Percentiles rank a stretch among this genome's conserved stretches.
Evolutionary conservation across 2,329 filamentous ascomycete species (phyloP).

Genomic region (Ophiobolus disseminans): DNA sequence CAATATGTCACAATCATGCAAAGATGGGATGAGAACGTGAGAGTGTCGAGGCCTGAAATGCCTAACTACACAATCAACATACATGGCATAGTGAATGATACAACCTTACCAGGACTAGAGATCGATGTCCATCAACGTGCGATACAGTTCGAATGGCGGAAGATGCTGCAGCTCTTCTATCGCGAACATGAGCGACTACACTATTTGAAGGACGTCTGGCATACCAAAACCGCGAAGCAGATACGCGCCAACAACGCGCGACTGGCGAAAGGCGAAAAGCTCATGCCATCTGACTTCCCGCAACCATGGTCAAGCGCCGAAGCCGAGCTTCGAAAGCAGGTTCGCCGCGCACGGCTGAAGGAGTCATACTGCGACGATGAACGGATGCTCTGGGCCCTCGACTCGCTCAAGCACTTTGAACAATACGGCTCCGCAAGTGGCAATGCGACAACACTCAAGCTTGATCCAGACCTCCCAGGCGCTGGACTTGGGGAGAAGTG

Average conservation of each 20-base stretch:
- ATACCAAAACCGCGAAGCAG: slow-evolving; percentile 9
- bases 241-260: slow-evolving; percentile 18
- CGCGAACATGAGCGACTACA: slow-evolving; percentile 33
- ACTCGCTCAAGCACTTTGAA: slow-evolving; percentile 34
- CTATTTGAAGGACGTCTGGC: slow-evolving; percentile 15
- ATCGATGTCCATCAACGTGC: slow-evolving; percentile 27
- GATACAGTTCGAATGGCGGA: slow-evolving; percentile 37
- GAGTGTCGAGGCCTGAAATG: slow-evolving; percentile 31
- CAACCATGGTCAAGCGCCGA: slow-evolving; percentile 17
- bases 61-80: slow-evolving; percentile 43
- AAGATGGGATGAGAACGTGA: slow-evolving; percentile 38
- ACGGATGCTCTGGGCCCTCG: slow-evolving; percentile 42
- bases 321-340: slow-evolving; percentile 27
- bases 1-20: slow-evolving; percentile 23
- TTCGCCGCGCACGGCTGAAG: slow-evolving; percentile 32
- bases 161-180: slow-evolving; percentile 40
- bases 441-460: slow-evolving; percentile 15
- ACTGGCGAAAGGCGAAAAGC: slow-evolving; percentile 21
- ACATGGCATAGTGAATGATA: slow-evolving; percentile 42
- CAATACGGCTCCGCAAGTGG: slow-evolving; percentile 15
- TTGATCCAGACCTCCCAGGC: slow-evolving; percentile 36
- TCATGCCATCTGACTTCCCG: slow-evolving; percentile 19
- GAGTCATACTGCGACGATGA: slow-evolving; percentile 31
- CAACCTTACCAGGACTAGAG: slow-evolving; percentile 30
- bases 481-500: slow-evolving; percentile 40